These are phyloP conservation scores for Ophiosphaerella korrae DNA, from an alignment of 2,329 filamentous ascomycete species.

Conservation along the genomic window DNA sequence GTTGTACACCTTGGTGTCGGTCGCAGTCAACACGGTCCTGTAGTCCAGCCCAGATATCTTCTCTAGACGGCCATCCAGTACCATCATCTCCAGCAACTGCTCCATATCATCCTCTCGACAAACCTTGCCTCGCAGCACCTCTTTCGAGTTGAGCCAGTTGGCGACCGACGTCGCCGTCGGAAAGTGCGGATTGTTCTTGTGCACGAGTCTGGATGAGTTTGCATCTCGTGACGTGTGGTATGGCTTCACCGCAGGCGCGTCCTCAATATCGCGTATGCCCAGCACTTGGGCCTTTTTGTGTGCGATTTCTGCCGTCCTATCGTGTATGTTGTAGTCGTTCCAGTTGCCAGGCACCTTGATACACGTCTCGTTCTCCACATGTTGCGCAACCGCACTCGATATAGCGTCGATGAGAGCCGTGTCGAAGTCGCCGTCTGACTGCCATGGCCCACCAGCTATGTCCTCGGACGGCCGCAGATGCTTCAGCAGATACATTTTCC, in stretches of 20 bases:
- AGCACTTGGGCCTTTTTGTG: slow-evolving; percentile 45
- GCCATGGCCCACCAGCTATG: slow-evolving; percentile 93
- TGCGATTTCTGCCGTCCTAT: slow-evolving; percentile 38
- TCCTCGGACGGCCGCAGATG: slow-evolving; percentile 84
- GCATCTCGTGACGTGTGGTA: slow-evolving; percentile 30
- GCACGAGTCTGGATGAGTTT: slow-evolving; percentile 44
- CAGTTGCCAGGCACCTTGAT: slow-evolving; percentile 58
- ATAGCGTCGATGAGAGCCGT: slow-evolving; percentile 83
- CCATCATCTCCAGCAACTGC: slow-evolving; percentile 84
- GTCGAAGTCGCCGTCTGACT: slow-evolving; percentile 88
- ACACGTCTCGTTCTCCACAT: slow-evolving; percentile 74
- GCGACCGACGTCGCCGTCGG: slow-evolving; percentile 82
- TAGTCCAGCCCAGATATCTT: slow-evolving; percentile 59
- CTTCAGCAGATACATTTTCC: slow-evolving; percentile 95
- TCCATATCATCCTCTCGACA: slow-evolving; percentile 74
- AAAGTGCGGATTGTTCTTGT: slow-evolving; percentile 74
- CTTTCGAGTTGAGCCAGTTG: slow-evolving; percentile 69
- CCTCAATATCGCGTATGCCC: slow-evolving; percentile 40
- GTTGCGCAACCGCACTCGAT: slow-evolving; percentile 73
- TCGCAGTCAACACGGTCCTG: slow-evolving; percentile 48
- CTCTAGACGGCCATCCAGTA: slow-evolving; percentile 86
- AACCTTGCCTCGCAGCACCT: slow-evolving; percentile 72
- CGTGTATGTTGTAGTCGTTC: slow-evolving; percentile 49
- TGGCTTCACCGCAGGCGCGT: slow-evolving; percentile 31
- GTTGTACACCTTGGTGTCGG: slow-evolving; percentile 62